Conservation (phyloP, 495 filamentous ascomycete species). For the Clohesyomyces aquaticus region DNA sequence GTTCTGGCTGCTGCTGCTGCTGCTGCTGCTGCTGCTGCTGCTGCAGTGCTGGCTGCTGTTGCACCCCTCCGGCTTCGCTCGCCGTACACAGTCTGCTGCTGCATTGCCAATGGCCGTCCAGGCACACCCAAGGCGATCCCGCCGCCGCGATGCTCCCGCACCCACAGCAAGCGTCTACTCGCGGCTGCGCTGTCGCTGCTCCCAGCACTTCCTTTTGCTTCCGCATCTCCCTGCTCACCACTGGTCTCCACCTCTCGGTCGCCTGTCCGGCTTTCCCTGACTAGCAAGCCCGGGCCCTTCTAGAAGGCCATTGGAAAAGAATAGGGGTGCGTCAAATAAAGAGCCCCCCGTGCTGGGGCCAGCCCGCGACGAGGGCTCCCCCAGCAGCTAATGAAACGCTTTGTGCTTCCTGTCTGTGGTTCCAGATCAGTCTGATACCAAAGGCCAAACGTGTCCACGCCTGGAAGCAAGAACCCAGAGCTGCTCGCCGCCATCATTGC, state of each 20-base stretch:
- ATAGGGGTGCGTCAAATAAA: slow-evolving; percentile 26
- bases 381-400: slow-evolving; percentile 24
- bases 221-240: background rate
- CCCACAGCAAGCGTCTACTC: background rate
- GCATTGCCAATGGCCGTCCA: background rate
- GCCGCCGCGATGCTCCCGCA: background rate
- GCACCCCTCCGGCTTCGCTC: background rate
- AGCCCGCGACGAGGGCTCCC: slow-evolving; percentile 13
- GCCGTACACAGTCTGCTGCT: background rate
- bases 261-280: slow-evolving; percentile 14
- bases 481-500: background rate
- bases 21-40: too few species aligned
- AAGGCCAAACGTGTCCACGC: background rate
- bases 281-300: slow-evolving; percentile 33
- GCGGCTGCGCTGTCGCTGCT: too few species aligned
- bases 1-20: too few species aligned
- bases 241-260: slow-evolving; percentile 9
- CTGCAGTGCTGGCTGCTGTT: too few species aligned
- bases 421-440: slow-evolving; percentile 11
- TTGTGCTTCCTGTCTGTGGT: slow-evolving; percentile 6
- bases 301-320: slow-evolving; percentile 35
- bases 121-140: background rate
- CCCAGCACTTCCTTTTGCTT: too few species aligned
- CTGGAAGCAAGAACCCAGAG: slow-evolving; percentile 18
- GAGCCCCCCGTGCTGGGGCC: background rate